Percentiles rank a stretch among this genome's conserved stretches.
Conservation (phyloP, 768 basidiomycete species). For the Xerocomus potaroensis region DNA sequence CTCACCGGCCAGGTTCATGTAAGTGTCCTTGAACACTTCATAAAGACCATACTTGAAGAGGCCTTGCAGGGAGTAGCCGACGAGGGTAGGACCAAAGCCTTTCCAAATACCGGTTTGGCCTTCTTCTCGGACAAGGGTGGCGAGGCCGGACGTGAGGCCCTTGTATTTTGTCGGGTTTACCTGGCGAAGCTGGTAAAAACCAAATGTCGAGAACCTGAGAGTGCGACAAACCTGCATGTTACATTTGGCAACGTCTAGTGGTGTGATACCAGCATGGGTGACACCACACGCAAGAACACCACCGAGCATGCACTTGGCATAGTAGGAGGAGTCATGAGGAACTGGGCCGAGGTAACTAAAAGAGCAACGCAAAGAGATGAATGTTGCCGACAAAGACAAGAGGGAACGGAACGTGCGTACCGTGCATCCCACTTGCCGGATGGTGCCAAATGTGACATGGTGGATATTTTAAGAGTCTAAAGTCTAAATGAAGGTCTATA, state of each 20-base stretch:
- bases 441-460: conserved; percentile 49
- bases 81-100: conserved; percentile 87
- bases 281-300: conserved; percentile 84
- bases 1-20: conserved; percentile 88
- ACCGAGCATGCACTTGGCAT: conserved; percentile 83
- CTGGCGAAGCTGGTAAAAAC: conserved; percentile 31
- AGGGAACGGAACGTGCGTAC: conserved; percentile 32
- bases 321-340: conserved; percentile 72
- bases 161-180: conserved; percentile 75
- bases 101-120: conserved; percentile 88
- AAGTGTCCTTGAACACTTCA: conserved; percentile 91
- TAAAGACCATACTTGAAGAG: conserved; percentile 99
- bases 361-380: not conserved
- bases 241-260: conserved; percentile 85
- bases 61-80: conserved; percentile 94
- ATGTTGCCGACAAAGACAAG: too few species aligned
- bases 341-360: conserved; percentile 64
- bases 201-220: not conserved
- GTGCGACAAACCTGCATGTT: conserved; percentile 73
- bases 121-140: conserved; percentile 71
- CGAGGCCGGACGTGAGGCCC: conserved; percentile 58
- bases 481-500: conserved; percentile 28
- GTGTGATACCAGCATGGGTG: conserved; percentile 85
- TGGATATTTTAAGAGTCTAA: conserved; percentile 6
- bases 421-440: conserved; percentile 73